phyloP scores from a whole-genome alignment of 78 protist species.

The Dictyostelium intermedium region DNA sequence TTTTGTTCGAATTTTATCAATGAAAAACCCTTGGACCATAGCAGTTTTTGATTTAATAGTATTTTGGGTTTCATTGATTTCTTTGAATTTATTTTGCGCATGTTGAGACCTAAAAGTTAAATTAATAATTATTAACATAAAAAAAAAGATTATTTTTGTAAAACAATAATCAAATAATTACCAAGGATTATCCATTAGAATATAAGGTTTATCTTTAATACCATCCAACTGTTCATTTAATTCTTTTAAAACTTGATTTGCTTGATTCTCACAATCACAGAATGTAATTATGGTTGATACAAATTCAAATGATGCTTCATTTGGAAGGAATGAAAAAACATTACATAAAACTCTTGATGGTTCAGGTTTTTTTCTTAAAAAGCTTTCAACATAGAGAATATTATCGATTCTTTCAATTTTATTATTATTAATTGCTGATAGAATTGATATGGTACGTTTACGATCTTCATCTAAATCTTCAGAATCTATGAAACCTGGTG shows the following conservation, averaged over 20 bases:
- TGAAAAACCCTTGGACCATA: not conserved
- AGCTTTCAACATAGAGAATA: not conserved
- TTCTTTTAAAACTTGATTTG: not conserved
- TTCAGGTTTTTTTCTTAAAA: not conserved
- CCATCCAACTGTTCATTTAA: not conserved
- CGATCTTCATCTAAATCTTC: not conserved
- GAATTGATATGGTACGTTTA: not conserved
- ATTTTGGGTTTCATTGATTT: not conserved
- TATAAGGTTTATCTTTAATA: not conserved
- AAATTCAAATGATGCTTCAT: not conserved
- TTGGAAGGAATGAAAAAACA: not conserved
- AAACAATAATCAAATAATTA: too few species aligned
- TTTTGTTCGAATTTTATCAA: not conserved
- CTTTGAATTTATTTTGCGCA: not conserved
- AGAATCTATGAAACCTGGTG: slow-evolving; percentile 1
- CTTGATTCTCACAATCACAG: not conserved
- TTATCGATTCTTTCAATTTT: slow-evolving; percentile 5
- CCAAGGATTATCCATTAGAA: slow-evolving; percentile 1
- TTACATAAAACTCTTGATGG: not conserved
- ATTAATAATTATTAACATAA: too few species aligned
- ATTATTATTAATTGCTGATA: not conserved
- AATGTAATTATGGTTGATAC: not conserved
- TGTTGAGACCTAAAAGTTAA: not conserved
- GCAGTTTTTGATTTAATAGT: not conserved
- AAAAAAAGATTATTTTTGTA: too few species aligned